A percentile compares a stretch with the other conserved stretches of the same genome.
phyloP scores from a whole-genome alignment of 2,329 filamentous ascomycete species.

The Colletotrichum musicola region DNA sequence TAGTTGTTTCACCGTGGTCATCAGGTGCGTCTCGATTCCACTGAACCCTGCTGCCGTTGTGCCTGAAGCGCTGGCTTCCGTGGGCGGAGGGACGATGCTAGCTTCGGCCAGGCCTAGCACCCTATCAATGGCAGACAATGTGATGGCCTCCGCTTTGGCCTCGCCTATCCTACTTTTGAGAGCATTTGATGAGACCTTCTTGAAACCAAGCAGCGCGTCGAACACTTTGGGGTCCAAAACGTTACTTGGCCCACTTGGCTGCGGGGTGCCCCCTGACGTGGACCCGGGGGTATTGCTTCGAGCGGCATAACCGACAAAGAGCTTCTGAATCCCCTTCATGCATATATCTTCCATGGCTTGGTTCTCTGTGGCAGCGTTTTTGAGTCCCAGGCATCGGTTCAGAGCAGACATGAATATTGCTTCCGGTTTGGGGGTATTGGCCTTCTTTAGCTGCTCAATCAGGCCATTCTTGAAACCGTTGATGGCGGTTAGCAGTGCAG shows the following conservation, averaged over 20 bases:
- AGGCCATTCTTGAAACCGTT: slow-evolving; percentile 61
- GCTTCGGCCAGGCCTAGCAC: slow-evolving; percentile 61
- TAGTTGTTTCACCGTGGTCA: slow-evolving; percentile 55
- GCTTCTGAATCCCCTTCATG: slow-evolving; percentile 56
- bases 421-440: slow-evolving; percentile 57
- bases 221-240: slow-evolving; percentile 56
- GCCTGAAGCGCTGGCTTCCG: slow-evolving; percentile 32
- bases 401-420: slow-evolving; percentile 66
- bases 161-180: slow-evolving; percentile 56
- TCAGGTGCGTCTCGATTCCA: slow-evolving; percentile 56
- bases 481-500: slow-evolving; percentile 56
- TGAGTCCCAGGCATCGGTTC: slow-evolving; percentile 63
- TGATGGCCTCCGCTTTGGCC: slow-evolving; percentile 58
- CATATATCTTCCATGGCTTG: slow-evolving; percentile 62
- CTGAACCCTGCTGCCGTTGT: slow-evolving; percentile 48
- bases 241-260: slow-evolving; percentile 35
- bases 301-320: slow-evolving; percentile 57
- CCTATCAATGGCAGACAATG: slow-evolving; percentile 64
- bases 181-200: slow-evolving; percentile 58
- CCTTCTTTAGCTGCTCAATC: slow-evolving; percentile 59
- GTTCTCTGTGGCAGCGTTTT: slow-evolving; percentile 57
- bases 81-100: slow-evolving; percentile 53
- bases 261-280: slow-evolving; percentile 41
- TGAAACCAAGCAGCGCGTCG: slow-evolving; percentile 58
- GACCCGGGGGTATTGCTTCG: slow-evolving; percentile 51